Percentiles rank a stretch among this genome's conserved stretches.
phyloP scores from a whole-genome alignment of 176 grass and related monocot species.

The Neostapfia colusana region DNA sequence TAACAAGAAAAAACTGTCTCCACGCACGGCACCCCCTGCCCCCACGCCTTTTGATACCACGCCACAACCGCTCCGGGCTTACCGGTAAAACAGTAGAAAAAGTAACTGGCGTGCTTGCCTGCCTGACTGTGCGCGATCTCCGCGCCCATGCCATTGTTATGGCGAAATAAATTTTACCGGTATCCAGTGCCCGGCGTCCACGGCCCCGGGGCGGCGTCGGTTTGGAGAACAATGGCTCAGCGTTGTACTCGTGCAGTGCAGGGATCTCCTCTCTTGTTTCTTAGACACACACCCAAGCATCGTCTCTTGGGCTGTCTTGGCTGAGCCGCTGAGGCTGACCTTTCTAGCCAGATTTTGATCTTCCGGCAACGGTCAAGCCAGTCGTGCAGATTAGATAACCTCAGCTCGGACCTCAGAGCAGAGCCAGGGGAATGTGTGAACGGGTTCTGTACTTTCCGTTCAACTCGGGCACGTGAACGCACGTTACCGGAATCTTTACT shows the following conservation, averaged over 20 bases:
- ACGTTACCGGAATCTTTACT: conserved; percentile 20
- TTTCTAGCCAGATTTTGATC: too few relatives aligned
- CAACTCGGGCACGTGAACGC: conserved; percentile 20
- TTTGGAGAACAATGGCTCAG: background rate
- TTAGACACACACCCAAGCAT: too few relatives aligned
- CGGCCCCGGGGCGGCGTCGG: background rate
- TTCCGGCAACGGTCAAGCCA: too few relatives aligned
- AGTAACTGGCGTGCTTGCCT: background rate
- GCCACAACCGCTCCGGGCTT: background rate
- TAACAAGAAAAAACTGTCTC: conserved; percentile 57
- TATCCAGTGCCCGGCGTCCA: conserved; percentile 18
- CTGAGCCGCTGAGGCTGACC: too few relatives aligned
- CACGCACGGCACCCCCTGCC: conserved; percentile 24
- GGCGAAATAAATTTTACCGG: conserved; percentile 38
- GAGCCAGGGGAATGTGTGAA: background rate
- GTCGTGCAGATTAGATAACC: background rate
- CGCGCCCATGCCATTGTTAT: conserved; percentile 17
- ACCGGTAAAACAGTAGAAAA: conserved; percentile 9
- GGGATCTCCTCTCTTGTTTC: background rate
- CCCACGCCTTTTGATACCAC: background rate
- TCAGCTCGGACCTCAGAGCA: background rate
- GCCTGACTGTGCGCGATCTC: background rate
- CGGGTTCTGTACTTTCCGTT: background rate
- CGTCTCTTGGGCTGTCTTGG: too few relatives aligned
- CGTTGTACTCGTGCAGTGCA: background rate